These are phyloP conservation scores for Metschnikowia chrysomelidarum DNA, from an alignment of 805 yeast species.

Conservation along the genomic window DNA sequence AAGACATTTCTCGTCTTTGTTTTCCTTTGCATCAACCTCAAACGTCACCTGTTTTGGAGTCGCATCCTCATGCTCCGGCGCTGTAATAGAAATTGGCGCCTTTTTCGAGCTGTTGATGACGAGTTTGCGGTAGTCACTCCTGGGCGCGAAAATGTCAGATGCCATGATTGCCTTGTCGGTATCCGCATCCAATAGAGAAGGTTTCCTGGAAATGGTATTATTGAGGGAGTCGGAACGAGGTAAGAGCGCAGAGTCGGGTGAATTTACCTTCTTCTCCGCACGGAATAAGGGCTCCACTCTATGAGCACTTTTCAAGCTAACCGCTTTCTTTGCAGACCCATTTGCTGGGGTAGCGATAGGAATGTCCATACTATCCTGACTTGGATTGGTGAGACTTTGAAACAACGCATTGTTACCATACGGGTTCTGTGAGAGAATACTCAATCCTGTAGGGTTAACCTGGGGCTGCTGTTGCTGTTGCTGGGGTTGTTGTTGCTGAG, in stretches of 20 bases:
- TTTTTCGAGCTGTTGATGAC: slow-evolving; percentile 47
- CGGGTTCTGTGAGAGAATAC: slow-evolving; percentile 50
- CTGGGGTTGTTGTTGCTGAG: slow-evolving; percentile 24
- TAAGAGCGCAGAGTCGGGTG: slow-evolving; percentile 6
- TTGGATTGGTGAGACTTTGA: slow-evolving; percentile 37
- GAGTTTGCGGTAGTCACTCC: slow-evolving; percentile 51
- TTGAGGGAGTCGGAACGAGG: slow-evolving; percentile 10
- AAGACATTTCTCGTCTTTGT: slow-evolving; percentile 7
- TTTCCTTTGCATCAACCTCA: slow-evolving; percentile 15
- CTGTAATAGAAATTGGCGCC: slow-evolving; percentile 1
- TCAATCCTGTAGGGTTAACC: slow-evolving; percentile 12
- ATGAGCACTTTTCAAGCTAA: slow-evolving; percentile 55
- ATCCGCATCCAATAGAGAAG: slow-evolving; percentile 16
- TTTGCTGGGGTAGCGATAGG: slow-evolving; percentile 23
- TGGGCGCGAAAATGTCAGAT: slow-evolving; percentile 70
- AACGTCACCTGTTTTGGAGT: slow-evolving; percentile 33
- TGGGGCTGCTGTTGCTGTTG: slow-evolving; percentile 17
- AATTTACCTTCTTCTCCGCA: slow-evolving; percentile 12
- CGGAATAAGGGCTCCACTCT: slow-evolving; percentile 55
- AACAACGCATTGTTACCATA: slow-evolving; percentile 79
- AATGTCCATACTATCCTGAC: slow-evolving; percentile 20
- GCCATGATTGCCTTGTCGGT: slow-evolving; percentile 69
- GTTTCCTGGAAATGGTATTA: slow-evolving; percentile 5
- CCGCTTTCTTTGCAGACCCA: slow-evolving; percentile 48
- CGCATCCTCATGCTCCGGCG: slow-evolving; percentile 12